phyloP scores from a whole-genome alignment of 805 yeast species.

The Nakazawaea peltata region DNA sequence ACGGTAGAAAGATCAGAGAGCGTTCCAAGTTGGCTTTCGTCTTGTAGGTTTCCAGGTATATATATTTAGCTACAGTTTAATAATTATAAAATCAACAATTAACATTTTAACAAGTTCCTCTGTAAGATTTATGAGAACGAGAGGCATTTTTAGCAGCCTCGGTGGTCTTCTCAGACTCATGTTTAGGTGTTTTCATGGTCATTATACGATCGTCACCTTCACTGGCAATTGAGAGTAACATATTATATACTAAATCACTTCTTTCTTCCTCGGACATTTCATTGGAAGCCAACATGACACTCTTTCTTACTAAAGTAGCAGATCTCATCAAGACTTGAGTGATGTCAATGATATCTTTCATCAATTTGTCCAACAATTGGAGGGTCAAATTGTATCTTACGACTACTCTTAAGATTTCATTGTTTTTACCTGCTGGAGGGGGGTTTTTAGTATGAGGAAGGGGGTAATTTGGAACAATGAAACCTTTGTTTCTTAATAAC shows the following conservation, averaged over 20 bases:
- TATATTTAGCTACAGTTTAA: too few relatives aligned
- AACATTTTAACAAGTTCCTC: background rate
- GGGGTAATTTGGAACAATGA: constrained; percentile 86
- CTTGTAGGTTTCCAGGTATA: background rate
- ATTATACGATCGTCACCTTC: constrained; percentile 39
- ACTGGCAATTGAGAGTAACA: constrained; percentile 46
- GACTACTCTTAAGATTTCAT: constrained; percentile 79
- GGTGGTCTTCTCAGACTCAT: too few relatives aligned
- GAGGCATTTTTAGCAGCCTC: background rate
- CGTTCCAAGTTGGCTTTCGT: constrained; percentile 51
- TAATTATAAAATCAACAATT: too few relatives aligned
- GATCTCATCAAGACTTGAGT: constrained; percentile 46
- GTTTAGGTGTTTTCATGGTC: constrained; percentile 13
- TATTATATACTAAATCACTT: constrained; percentile 30
- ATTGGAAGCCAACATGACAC: constrained; percentile 6
- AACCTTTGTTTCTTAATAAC: constrained; percentile 69
- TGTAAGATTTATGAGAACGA: background rate
- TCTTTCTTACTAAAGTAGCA: constrained; percentile 29
- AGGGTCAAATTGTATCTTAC: constrained; percentile 64
- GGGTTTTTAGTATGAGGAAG: constrained; percentile 42
- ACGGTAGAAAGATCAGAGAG: constrained; percentile 47
- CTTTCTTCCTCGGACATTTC: constrained; percentile 16
- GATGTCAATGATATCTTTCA: constrained; percentile 49
- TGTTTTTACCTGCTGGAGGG: constrained; percentile 38
- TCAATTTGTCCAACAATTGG: constrained; percentile 50